Base-by-base conservation (phyloP, 139 green algal species). In the Penium margaritaceum region DNA sequence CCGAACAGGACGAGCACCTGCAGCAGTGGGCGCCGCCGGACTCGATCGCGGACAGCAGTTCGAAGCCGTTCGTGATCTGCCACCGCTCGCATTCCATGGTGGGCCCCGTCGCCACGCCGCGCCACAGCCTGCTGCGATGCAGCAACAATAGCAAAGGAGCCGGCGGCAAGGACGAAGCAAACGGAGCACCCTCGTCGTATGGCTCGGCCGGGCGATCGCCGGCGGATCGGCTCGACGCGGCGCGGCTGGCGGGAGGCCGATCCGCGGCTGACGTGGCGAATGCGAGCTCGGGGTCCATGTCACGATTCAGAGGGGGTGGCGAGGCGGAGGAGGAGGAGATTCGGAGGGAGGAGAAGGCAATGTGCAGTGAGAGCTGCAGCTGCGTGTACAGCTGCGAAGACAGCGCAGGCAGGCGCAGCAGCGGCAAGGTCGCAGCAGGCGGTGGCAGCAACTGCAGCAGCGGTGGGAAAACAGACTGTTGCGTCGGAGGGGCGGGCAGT, bases 81-180 rank as follows among this genome's bases (percentile, higher is more conserved):
- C 43, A 63, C 71, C 71, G 71, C 5, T 78, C 71, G 44, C 71
- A 78, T 29, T 78, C 71, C 12, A 65, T 78, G 5, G 71, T 78
- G 12, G 71, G 71, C 2, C 71, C 71, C 24, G 57, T 29, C 51
- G n/a, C 67, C 53, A 61, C 43, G 65, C 65, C 32, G 27, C 33
- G 32, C 24, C 29, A 35, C 27, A 46, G 30, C 68, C 21, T 39
- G 21, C 15, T 34, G 74, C 21, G 34, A 58, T 32, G 14, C 70
- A 41, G 19, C 32, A 47, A 17, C 33, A 6, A 12, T 15, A 34
- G 46, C 46, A 34, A 24, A 74, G 33, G 51, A 47, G 3, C 5
- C 24, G 30, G 30, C 29, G 14, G 57, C 14, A 14, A 66, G 14
- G 15, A n/a, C n/a, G n/a, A n/a, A n/a, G n/a, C n/a, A n/a, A n/a